Percentiles rank a stretch among this genome's conserved stretches.
phyloP scores from a whole-genome alignment of 768 basidiomycete genomes.

The Russula ochroleuca region DNA sequence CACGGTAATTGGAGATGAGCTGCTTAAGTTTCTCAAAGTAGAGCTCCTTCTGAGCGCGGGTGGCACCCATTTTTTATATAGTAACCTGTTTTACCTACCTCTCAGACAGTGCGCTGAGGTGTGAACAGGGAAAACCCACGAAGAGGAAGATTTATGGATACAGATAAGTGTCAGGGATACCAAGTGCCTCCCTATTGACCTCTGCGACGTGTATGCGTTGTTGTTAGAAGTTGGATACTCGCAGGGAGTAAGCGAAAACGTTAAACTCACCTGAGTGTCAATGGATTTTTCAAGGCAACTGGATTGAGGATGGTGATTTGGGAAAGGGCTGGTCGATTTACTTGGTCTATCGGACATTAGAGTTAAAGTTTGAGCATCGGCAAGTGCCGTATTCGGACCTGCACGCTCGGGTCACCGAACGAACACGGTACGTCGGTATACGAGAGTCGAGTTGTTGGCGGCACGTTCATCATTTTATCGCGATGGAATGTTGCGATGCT shows the following conservation, averaged over 20 bases:
- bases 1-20: constrained; percentile 85
- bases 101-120: neutral
- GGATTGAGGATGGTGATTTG: constrained; percentile 28
- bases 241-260: neutral
- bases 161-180: constrained; percentile 15
- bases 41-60: constrained; percentile 81
- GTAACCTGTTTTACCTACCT: constrained; percentile 16
- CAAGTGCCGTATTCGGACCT: neutral
- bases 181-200: constrained; percentile 91
- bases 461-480: constrained; percentile 31
- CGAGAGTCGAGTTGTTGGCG: neutral
- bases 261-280: constrained; percentile 67
- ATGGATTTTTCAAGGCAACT: constrained; percentile 93
- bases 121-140: constrained; percentile 7
- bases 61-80: constrained; percentile 71
- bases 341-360: constrained; percentile 4
- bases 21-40: constrained; percentile 95
- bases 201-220: constrained; percentile 41
- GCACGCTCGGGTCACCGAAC: neutral
- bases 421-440: neutral
- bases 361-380: constrained; percentile 25
- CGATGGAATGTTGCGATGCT: constrained; percentile 84
- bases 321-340: constrained; percentile 8
- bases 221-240: neutral
- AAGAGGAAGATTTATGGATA: constrained; percentile 20